phyloP scores from a whole-genome alignment of 768 basidiomycete species.

The Candolleomyces efflorescens region DNA sequence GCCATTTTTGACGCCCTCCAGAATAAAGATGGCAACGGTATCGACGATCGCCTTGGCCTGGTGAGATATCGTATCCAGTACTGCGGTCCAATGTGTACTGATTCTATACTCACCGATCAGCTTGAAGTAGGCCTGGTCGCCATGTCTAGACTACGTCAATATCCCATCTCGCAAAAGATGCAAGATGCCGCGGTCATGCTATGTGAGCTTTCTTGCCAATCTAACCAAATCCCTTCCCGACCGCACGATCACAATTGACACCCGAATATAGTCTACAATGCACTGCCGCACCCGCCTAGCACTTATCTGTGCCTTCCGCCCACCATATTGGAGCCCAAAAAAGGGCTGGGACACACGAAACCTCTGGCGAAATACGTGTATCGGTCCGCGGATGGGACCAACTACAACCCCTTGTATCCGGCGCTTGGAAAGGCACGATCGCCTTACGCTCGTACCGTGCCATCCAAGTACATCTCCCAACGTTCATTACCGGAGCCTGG shows the following conservation, averaged over 20 bases:
- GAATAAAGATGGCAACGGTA: no score
- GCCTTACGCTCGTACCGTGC: slow-evolving; percentile 68
- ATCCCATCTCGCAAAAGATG: slow-evolving; percentile 28
- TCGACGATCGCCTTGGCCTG: no score
- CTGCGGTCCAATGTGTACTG: no score
- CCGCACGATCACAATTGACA: no score
- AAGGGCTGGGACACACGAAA: neutral
- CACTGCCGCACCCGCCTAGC: slow-evolving; percentile 71
- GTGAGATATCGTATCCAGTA: no score
- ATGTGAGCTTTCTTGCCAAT: slow-evolving; percentile 37
- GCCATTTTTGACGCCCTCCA: no score
- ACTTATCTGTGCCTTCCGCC: slow-evolving; percentile 37
- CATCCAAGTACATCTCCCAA: slow-evolving; percentile 41
- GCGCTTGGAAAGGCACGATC: slow-evolving; percentile 54
- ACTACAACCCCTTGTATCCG: slow-evolving; percentile 53
- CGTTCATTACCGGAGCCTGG: slow-evolving; percentile 58
- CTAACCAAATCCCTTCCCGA: no score
- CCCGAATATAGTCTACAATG: slow-evolving; percentile 58
- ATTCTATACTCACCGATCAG: no score
- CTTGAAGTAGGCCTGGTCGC: slow-evolving; percentile 29
- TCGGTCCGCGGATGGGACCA: slow-evolving; percentile 57
- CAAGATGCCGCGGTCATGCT: slow-evolving; percentile 50
- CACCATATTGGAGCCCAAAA: neutral
- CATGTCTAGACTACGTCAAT: slow-evolving; percentile 49
- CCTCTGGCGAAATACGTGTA: slow-evolving; percentile 41